Conservation (phyloP, 495 filamentous ascomycete genomes). For the Aspergillus sparsus region DNA sequence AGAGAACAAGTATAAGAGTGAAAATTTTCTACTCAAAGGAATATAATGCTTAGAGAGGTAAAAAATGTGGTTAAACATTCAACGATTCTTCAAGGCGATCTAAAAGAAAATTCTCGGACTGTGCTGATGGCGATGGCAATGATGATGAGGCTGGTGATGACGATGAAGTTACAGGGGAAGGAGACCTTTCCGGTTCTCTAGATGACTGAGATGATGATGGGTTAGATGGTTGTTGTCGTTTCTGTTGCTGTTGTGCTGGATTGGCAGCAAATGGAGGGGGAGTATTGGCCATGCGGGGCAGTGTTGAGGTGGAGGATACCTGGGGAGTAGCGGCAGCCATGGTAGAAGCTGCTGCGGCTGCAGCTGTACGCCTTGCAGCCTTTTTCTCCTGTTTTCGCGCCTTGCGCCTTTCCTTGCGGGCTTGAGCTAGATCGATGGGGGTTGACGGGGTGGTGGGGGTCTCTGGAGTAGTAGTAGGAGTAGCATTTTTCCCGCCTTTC, state of each 20-base stretch:
- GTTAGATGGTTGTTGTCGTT: background rate
- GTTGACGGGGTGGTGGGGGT: background rate
- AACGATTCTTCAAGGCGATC: slow-evolving; percentile 34
- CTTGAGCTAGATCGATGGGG: slow-evolving; percentile 9
- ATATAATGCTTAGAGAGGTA: background rate
- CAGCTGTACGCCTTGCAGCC: background rate
- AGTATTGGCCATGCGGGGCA: background rate
- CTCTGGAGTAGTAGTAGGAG: background rate
- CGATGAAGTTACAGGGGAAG: background rate
- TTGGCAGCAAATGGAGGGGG: background rate
- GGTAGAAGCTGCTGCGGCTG: background rate
- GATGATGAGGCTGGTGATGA: slow-evolving; percentile 7
- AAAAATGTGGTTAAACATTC: background rate
- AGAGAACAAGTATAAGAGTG: background rate
- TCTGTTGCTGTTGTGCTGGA: background rate
- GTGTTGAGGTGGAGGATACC: background rate
- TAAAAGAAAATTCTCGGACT: slow-evolving; percentile 32
- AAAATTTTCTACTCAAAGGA: too few species aligned
- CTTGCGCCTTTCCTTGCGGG: slow-evolving; percentile 23
- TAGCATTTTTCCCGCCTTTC: background rate
- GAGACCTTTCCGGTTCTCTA: background rate
- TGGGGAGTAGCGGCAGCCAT: background rate
- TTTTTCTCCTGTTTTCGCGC: slow-evolving; percentile 28
- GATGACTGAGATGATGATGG: background rate
- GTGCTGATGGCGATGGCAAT: slow-evolving; percentile 24